Conservation (phyloP, 2,329 filamentous ascomycete species). For the Aspergillus tamarii region DNA sequence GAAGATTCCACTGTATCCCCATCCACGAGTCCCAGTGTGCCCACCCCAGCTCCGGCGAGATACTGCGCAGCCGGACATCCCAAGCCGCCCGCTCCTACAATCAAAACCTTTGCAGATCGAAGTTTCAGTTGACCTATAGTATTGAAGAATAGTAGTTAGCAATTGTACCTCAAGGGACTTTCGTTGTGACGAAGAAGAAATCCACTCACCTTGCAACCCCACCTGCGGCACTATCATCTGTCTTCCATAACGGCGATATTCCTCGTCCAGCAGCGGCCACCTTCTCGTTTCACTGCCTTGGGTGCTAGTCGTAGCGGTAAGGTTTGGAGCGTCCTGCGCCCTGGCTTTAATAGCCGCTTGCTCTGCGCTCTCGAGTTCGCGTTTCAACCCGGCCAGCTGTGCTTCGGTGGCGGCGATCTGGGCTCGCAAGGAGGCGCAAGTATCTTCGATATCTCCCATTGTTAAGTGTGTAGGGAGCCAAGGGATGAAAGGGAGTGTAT, state of each 20-base stretch:
- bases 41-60: conserved; percentile 84
- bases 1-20: conserved; percentile 85
- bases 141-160: conserved; percentile 7
- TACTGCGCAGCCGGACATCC: conserved; percentile 94
- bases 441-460: conserved; percentile 30
- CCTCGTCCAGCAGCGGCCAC: conserved; percentile 72
- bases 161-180: background rate
- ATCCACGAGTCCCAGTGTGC: conserved; percentile 81
- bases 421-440: conserved; percentile 37
- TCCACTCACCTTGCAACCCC: conserved; percentile 68
- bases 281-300: conserved; percentile 30
- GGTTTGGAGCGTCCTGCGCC: conserved; percentile 7
- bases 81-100: conserved; percentile 86
- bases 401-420: conserved; percentile 43
- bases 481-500: background rate
- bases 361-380: conserved; percentile 38
- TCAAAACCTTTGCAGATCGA: conserved; percentile 69
- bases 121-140: conserved; percentile 73
- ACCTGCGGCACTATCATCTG: conserved; percentile 87
- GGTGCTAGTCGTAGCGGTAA: background rate
- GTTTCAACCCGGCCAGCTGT: conserved; percentile 38
- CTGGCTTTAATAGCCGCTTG: conserved; percentile 26
- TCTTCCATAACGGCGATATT: conserved; percentile 85
- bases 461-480: background rate
- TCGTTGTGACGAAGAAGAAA: background rate